phyloP scores from a whole-genome alignment of 306 rosid genomes.

The Senna siamea region DNA sequence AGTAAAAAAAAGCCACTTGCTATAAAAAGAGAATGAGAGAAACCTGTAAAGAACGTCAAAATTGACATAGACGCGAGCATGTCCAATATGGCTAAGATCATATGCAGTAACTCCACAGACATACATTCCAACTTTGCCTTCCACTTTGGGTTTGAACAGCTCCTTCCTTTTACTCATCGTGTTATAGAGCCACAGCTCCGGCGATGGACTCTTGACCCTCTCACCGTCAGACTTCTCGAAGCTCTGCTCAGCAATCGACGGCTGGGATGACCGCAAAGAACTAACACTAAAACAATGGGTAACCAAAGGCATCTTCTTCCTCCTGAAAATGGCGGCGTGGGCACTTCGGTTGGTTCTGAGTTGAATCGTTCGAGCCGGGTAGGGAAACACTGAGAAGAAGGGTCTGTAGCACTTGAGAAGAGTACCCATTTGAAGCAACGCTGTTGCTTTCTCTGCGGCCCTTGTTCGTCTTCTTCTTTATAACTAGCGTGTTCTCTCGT shows the following conservation, averaged over 20 bases:
- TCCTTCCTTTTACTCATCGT: slow-evolving; percentile 79
- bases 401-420: slow-evolving; percentile 71
- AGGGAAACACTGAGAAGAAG: slow-evolving; percentile 43
- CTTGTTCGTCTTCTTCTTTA: slow-evolving; percentile 17
- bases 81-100: slow-evolving; percentile 96
- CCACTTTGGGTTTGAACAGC: slow-evolving; percentile 70
- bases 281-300: slow-evolving; percentile 44
- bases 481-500: slow-evolving; percentile 1
- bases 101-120: slow-evolving; percentile 98
- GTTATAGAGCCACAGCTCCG: slow-evolving; percentile 80
- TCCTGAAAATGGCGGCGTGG: slow-evolving; percentile 38
- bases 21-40: slow-evolving; percentile 8
- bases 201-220: slow-evolving; percentile 25
- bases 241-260: slow-evolving; percentile 34
- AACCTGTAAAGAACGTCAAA: slow-evolving; percentile 94
- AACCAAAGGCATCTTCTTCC: not conserved
- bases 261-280: slow-evolving; percentile 51
- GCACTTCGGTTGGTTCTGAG: slow-evolving; percentile 28
- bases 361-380: slow-evolving; percentile 42
- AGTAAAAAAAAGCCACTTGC: not conserved
- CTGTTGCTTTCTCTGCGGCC: not conserved
- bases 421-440: slow-evolving; percentile 51
- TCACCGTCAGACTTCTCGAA: slow-evolving; percentile 30
- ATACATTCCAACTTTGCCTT: slow-evolving; percentile 86
- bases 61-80: slow-evolving; percentile 93